phyloP scores from a whole-genome alignment of 345 rosid genomes.

The Noccaea bulbosa region DNA sequence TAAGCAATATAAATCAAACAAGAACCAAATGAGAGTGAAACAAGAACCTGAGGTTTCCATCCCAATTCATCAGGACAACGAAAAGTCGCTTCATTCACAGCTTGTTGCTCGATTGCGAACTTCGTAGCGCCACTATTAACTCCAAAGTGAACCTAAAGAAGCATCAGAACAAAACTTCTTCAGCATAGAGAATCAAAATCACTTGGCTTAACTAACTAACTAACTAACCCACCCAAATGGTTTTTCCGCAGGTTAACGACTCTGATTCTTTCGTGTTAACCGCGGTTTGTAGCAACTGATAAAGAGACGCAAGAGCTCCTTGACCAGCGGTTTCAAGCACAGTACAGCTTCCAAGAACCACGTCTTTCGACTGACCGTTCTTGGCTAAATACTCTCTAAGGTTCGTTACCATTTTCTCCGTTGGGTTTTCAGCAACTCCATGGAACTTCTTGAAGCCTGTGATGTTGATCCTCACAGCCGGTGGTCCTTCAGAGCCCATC shows the following conservation, averaged over 20 bases:
- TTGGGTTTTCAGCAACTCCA: slow-evolving; percentile 97
- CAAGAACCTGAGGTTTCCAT: slow-evolving; percentile 94
- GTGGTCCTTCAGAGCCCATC: slow-evolving; percentile 99
- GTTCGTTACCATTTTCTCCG: slow-evolving; percentile 73
- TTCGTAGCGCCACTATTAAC: slow-evolving; percentile 93
- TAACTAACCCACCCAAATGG: slow-evolving; percentile 71
- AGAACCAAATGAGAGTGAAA: slow-evolving; percentile 25
- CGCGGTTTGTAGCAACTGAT: slow-evolving; percentile 68
- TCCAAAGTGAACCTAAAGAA: slow-evolving; percentile 77
- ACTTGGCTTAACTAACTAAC: background rate
- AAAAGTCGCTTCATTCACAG: slow-evolving; percentile 95
- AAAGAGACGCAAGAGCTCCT: slow-evolving; percentile 64
- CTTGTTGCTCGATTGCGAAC: slow-evolving; percentile 91
- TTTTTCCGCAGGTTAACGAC: slow-evolving; percentile 52
- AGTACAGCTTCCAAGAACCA: slow-evolving; percentile 73
- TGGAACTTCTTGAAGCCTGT: slow-evolving; percentile 98
- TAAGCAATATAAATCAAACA: slow-evolving; percentile 7
- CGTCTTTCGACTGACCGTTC: slow-evolving; percentile 71
- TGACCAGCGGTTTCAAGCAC: slow-evolving; percentile 94
- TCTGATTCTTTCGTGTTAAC: slow-evolving; percentile 53
- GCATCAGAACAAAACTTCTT: slow-evolving; percentile 21
- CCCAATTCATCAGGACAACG: slow-evolving; percentile 98
- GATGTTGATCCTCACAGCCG: slow-evolving; percentile 72
- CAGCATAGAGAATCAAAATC: background rate
- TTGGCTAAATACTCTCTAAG: slow-evolving; percentile 70